Evolutionary conservation across 2,329 filamentous ascomycete species (phyloP), one percentile per base, ranked within the genome.

Genomic region (Trichoderma cornu-damae): DNA sequence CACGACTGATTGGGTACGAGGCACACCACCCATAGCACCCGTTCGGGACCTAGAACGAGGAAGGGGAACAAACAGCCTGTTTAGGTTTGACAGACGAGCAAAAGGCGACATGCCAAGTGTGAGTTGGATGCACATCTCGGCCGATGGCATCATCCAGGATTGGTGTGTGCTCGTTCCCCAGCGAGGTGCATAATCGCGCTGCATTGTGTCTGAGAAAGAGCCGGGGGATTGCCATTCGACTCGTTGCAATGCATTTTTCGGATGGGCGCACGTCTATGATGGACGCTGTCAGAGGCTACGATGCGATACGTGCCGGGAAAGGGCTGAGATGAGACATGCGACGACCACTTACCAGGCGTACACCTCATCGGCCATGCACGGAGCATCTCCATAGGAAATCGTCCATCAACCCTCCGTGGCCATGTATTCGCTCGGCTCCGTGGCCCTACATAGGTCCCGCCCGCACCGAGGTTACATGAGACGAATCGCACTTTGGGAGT

Each of bases 1-100:
- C 38, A 9, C 32, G 57, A 38, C 37, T 59, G 50, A 59, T 55
- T 55, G 50, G n/a, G 50, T 47, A 49, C 34, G 40, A 47, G 30
- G 18, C 30, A n/a, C 37, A 40, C 40, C 42, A 47, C 35, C 26
- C 8, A 18, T n/a, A n/a, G n/a, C 28, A 30, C 38, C 35, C 22
- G 22, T 40, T 22, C 28, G 16, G 22, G 32, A 18, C 14, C 42
- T 34, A 34, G 9, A 7, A 53, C 22, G 34, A 46, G 14, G n/a
- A n/a, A n/a, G n/a, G n/a, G 44, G 42, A 34, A 20, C 22, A 26
- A 30, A 22, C 51, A 30, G 42, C 42, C 32, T 11, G 30, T 20
- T 37, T 34, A 28, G 20, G 32, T 34, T 44, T 22, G 32, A 38
- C 20, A 43, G 28, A 44, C 40, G 35, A 37, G n/a, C 14, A 32